phyloP scores from a whole-genome alignment of 768 basidiomycete genomes.

The Auricularia sp. region DNA sequence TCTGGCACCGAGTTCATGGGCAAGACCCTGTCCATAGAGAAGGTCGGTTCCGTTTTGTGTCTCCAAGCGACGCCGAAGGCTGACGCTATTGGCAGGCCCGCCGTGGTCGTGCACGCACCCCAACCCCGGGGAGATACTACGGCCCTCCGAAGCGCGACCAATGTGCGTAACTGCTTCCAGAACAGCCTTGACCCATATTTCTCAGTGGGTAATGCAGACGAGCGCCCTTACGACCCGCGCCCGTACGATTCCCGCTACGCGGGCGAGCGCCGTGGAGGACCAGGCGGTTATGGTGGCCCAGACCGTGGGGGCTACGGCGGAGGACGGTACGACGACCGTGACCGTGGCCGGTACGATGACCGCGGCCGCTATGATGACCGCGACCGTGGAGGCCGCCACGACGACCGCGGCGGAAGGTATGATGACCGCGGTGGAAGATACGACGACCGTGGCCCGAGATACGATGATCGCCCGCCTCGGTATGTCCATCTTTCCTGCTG shows the following conservation, averaged over 20 bases:
- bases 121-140: slow-evolving; percentile 91
- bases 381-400: slow-evolving; percentile 17
- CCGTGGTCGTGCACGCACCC: slow-evolving; percentile 79
- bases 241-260: slow-evolving; percentile 83
- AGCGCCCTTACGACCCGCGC: slow-evolving; percentile 84
- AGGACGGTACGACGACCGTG: slow-evolving; percentile 30
- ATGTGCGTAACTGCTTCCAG: slow-evolving; percentile 28
- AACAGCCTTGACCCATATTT: neutral
- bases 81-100: slow-evolving; percentile 46
- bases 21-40: slow-evolving; percentile 81
- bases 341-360: slow-evolving; percentile 27
- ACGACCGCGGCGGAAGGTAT: slow-evolving; percentile 20
- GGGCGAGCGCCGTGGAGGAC: slow-evolving; percentile 29
- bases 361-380: slow-evolving; percentile 17
- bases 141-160: slow-evolving; percentile 80
- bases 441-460: slow-evolving; percentile 12
- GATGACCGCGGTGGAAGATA: slow-evolving; percentile 9
- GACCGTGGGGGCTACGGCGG: slow-evolving; percentile 36
- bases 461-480: neutral
- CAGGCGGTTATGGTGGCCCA: slow-evolving; percentile 26
- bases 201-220: slow-evolving; percentile 33
- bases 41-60: slow-evolving; percentile 32
- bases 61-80: neutral
- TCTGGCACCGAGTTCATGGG: slow-evolving; percentile 81
- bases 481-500: neutral